Evolutionary conservation across 352 stramenopile species (phyloP), one percentile per base, ranked within the genome.

Genomic region (Phytophthora aleatoria): DNA sequence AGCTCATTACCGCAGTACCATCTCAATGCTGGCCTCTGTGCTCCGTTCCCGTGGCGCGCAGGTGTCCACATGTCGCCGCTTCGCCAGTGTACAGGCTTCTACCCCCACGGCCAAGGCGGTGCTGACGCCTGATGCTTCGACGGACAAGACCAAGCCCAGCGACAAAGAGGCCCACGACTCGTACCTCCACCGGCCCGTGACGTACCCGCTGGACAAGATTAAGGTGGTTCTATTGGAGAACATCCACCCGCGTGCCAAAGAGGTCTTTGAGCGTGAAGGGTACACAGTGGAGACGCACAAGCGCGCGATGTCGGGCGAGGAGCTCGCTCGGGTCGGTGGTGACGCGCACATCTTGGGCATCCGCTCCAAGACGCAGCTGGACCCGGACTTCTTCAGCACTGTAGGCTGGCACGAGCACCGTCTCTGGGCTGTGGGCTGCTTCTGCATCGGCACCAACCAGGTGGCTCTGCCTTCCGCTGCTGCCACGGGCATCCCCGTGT

Each of bases 381-480:
- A 94, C 50, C 69, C 79, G 0, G 74, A 87, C 6, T 94, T 94
- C 56, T 94, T 94, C 64, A 83, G 65, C 45, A 89, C 79, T 26
- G 70, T 94, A 26, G 85, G 85, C 20, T 92, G 83, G 85, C 85
- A 92, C 65, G 76, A 89, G 43, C 83, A 90, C 65, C 83, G 85
- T 9, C 69, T 94, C 3, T 94, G 85, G 85, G 81, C 83, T 9
- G 76, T 92, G 13, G 85, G 85, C 7, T 94, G 85, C 70, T 94
- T 94, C 58, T 94, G 85, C 59, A 94, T 94, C 50, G 85, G 85
- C 57, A 94, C 85, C 20, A 94, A 94, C 72, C 85, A 94, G 57
- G 85, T 94, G 28, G 83, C 81, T 51, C 68, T 94, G 3, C 60
- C 74, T 26, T 57, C 87, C 12, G 83, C 83, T 5, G 85, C 85